These are phyloP conservation scores for Trichophyton verrucosum DNA, from an alignment of 2,329 filamentous ascomycete genomes.

Conservation along the genomic window DNA sequence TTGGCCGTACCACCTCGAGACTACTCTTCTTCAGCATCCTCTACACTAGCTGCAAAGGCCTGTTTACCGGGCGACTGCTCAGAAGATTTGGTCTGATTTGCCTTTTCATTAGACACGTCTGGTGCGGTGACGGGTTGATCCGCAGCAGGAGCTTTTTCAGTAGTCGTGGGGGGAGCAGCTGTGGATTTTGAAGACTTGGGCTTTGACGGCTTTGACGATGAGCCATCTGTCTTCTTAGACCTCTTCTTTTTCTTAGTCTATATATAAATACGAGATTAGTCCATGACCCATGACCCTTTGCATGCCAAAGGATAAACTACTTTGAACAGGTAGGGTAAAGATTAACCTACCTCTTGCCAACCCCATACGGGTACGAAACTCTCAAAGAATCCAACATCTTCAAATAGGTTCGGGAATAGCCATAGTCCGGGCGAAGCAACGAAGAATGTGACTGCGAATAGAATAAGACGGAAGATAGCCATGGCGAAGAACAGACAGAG, in stretches of 20 bases:
- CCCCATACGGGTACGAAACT: conserved; percentile 94
- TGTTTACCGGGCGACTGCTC: conserved; percentile 27
- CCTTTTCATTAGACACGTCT: conserved; percentile 20
- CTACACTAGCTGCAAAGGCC: conserved; percentile 33
- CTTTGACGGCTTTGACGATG: conserved; percentile 7
- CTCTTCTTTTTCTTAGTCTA: conserved; percentile 33
- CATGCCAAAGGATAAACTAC: neutral
- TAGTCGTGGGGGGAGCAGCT: neutral
- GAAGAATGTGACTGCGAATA: conserved; percentile 90
- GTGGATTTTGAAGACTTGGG: neutral
- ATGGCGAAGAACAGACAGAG: conserved; percentile 92
- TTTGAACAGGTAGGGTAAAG: neutral
- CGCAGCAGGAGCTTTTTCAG: neutral
- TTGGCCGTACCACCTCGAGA: neutral
- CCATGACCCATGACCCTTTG: conserved; percentile 8
- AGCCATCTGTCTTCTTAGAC: conserved; percentile 16
- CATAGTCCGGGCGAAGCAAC: conserved; percentile 75
- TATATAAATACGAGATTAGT: conserved; percentile 11
- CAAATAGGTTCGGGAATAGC: conserved; percentile 95
- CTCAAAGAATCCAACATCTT: conserved; percentile 96
- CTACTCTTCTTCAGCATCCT: conserved; percentile 34
- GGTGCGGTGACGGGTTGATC: neutral
- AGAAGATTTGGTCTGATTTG: conserved; percentile 25
- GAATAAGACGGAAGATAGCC: conserved; percentile 89
- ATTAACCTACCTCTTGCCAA: conserved; percentile 77